A percentile compares a stretch with the other conserved stretches of the same genome.
Conservation (phyloP, 1,284 basidiomycete species). For the Sanghuangporus weigelae region DNA sequence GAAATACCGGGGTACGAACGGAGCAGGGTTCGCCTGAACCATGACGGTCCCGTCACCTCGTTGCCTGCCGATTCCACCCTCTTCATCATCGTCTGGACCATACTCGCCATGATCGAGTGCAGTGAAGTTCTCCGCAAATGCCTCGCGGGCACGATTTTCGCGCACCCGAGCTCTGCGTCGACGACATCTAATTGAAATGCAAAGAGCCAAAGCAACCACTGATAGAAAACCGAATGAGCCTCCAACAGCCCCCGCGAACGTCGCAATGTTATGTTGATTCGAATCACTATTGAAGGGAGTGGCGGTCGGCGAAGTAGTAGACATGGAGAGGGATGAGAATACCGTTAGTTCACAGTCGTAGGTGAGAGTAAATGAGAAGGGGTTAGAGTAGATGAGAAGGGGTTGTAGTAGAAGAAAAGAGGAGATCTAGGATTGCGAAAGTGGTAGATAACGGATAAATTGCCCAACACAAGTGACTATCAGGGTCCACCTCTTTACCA, state of each 20-base stretch:
- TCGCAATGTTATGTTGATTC: constrained; percentile 36
- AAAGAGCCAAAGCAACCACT: constrained; percentile 40
- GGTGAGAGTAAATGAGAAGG: constrained; percentile 15
- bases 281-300: background rate
- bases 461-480: constrained; percentile 3
- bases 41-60: constrained; percentile 2
- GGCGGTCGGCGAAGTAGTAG: background rate
- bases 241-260: constrained; percentile 49
- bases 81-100: constrained; percentile 14
- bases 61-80: background rate
- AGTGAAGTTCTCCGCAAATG: constrained; percentile 28
- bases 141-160: constrained; percentile 33
- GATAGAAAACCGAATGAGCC: constrained; percentile 46
- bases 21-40: constrained; percentile 31
- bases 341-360: constrained; percentile 7
- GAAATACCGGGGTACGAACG: constrained; percentile 52
- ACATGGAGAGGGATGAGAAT: constrained; percentile 4
- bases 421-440: background rate
- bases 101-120: constrained; percentile 14
- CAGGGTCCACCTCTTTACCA: background rate
- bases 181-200: constrained; percentile 46
- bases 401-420: background rate
- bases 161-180: constrained; percentile 37
- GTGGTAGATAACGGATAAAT: constrained; percentile 12
- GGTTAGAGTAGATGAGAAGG: constrained; percentile 6